phyloP scores from a whole-genome alignment of 768 basidiomycete species.

The Psilocybe sp. region DNA sequence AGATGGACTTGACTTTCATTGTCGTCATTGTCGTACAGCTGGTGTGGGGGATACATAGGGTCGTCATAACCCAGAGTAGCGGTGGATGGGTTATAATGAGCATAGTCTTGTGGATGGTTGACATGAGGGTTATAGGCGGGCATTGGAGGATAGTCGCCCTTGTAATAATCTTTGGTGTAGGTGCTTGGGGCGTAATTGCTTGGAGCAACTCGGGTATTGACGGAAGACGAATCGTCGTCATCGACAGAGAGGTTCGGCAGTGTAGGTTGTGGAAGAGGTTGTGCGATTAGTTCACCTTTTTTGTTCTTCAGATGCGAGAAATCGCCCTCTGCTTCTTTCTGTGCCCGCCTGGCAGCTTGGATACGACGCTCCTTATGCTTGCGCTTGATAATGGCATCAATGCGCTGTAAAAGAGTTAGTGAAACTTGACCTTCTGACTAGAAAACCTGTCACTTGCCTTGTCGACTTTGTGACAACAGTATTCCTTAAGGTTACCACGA shows the following conservation, averaged over 20 bases:
- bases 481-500: constrained; percentile 98
- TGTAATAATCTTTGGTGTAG: constrained; percentile 54
- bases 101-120: constrained; percentile 47
- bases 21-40: constrained; percentile 62
- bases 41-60: constrained; percentile 33
- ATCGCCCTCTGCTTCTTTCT: constrained; percentile 90
- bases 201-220: constrained; percentile 53
- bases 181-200: constrained; percentile 53
- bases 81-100: constrained; percentile 59
- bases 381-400: constrained; percentile 89
- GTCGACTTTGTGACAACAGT: constrained; percentile 98
- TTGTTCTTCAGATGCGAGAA: constrained; percentile 90
- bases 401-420: constrained; percentile 54
- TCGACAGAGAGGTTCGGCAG: constrained; percentile 89
- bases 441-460: constrained; percentile 54
- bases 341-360: constrained; percentile 77
- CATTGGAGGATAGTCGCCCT: constrained; percentile 66
- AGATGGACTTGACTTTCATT: constrained; percentile 65
- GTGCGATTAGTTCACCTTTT: constrained; percentile 80
- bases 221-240: constrained; percentile 61
- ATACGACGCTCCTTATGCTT: constrained; percentile 83
- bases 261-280: constrained; percentile 89
- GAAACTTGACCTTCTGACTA: neutral
- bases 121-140: constrained; percentile 74
- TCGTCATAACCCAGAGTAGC: constrained; percentile 55